Evolutionary conservation across 2,329 filamentous ascomycete genomes (phyloP).

Genomic region (Xylariomycetidae sp.): DNA sequence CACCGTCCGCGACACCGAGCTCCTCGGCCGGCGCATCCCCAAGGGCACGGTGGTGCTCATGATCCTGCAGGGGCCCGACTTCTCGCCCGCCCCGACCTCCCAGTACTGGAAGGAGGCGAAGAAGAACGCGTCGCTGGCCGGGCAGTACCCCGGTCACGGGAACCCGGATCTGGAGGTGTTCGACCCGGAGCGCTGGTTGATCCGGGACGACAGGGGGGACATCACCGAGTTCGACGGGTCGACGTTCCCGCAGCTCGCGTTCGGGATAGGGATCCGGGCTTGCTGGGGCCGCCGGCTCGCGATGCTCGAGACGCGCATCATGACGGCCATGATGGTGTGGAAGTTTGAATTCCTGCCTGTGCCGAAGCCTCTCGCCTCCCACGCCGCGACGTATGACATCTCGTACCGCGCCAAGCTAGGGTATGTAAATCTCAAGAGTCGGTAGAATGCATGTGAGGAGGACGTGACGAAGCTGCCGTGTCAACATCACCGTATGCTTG

Average conservation of each 20-base stretch:
- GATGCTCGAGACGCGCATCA: conserved; percentile 2
- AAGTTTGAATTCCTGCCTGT: conserved; percentile 5
- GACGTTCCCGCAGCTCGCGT: conserved; percentile 9
- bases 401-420: too few relatives aligned
- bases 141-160: conserved; percentile 4
- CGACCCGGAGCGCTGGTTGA: conserved; percentile 17
- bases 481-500: too few relatives aligned
- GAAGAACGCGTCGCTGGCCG: conserved; percentile 2
- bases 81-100: conserved; percentile 5
- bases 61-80: conserved; percentile 10
- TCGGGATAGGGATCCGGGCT: conserved; percentile 6
- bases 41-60: conserved; percentile 14
- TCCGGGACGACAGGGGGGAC: background rate
- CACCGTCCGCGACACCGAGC: conserved; percentile 4
- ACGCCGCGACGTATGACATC: too few relatives aligned
- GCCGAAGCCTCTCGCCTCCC: conserved; percentile 1
- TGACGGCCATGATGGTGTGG: conserved; percentile 6
- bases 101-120: conserved; percentile 7
- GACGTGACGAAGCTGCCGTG: too few relatives aligned
- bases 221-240: conserved; percentile 7
- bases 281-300: conserved; percentile 9
- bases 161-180: conserved; percentile 9
- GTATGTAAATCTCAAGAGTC: too few relatives aligned
- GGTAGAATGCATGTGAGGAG: too few relatives aligned
- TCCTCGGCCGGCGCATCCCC: conserved; percentile 13